Conservation (phyloP, 768 basidiomycete genomes). For the Phanerochaete carnosa region DNA sequence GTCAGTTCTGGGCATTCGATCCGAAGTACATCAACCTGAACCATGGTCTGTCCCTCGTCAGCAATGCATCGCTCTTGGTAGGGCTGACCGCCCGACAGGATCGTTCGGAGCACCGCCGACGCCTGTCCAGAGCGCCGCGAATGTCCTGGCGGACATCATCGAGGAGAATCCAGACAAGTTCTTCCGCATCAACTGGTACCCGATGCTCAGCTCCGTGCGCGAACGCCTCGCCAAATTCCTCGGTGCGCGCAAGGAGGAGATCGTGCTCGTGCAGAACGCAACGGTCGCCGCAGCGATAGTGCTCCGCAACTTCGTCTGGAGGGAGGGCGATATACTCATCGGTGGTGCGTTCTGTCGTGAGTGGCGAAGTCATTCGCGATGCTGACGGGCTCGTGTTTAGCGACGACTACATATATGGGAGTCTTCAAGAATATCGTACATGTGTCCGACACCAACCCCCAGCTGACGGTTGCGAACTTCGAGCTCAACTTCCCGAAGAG, state of each 20-base stretch:
- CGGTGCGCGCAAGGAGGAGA: constrained; percentile 51
- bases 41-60: constrained; percentile 39
- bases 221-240: constrained; percentile 43
- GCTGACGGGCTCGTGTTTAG: constrained; percentile 27
- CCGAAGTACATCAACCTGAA: constrained; percentile 61
- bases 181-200: constrained; percentile 35
- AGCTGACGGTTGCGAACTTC: constrained; percentile 49
- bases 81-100: constrained; percentile 31
- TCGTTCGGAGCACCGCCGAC: constrained; percentile 56
- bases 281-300: constrained; percentile 63
- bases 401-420: constrained; percentile 53
- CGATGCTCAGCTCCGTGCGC: constrained; percentile 37
- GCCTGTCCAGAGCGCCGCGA: constrained; percentile 45
- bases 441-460: constrained; percentile 50
- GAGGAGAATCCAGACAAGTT: constrained; percentile 61
- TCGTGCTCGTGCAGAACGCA: constrained; percentile 55
- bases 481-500: constrained; percentile 54
- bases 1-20: constrained; percentile 51
- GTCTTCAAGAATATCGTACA: constrained; percentile 46
- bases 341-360: constrained; percentile 39
- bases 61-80: neutral
- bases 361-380: constrained; percentile 1
- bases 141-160: constrained; percentile 36
- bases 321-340: constrained; percentile 60
- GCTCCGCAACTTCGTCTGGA: constrained; percentile 61